phyloP scores from a whole-genome alignment of 768 basidiomycete genomes.

The Royoungia palumana region DNA sequence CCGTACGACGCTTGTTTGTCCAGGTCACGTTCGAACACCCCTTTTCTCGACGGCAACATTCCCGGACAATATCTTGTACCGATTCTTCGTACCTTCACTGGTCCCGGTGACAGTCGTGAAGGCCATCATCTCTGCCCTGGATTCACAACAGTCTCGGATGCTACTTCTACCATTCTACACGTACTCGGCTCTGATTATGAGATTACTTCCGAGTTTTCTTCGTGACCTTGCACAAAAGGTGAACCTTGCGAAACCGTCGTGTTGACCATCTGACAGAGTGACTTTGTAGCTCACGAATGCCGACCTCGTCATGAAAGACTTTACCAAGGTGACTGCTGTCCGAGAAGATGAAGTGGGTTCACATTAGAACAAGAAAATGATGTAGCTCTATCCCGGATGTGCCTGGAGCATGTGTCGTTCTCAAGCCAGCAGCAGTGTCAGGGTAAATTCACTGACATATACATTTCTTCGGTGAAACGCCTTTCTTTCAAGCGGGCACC shows the following conservation, averaged over 20 bases:
- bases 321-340: constrained; percentile 60
- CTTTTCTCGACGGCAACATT: constrained; percentile 65
- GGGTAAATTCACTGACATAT: too few species aligned
- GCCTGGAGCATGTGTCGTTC: not conserved
- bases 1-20: constrained; percentile 83
- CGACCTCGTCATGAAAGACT: constrained; percentile 67
- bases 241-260: constrained; percentile 12
- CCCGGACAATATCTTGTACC: constrained; percentile 48
- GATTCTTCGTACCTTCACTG: constrained; percentile 76
- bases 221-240: constrained; percentile 80
- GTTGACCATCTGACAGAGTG: constrained; percentile 6
- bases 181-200: constrained; percentile 54
- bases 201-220: constrained; percentile 64
- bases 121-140: constrained; percentile 74
- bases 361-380: constrained; percentile 9
- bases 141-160: constrained; percentile 71
- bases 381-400: constrained; percentile 1
- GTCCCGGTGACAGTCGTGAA: constrained; percentile 76
- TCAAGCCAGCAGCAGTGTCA: too few species aligned
- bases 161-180: constrained; percentile 73
- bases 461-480: too few species aligned
- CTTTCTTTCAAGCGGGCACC: not conserved
- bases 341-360: constrained; percentile 49
- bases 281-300: constrained; percentile 56
- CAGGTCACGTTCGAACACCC: constrained; percentile 75